Base-by-base conservation (phyloP, 208 protist species). In the Angomonas ambiguus region DNA sequence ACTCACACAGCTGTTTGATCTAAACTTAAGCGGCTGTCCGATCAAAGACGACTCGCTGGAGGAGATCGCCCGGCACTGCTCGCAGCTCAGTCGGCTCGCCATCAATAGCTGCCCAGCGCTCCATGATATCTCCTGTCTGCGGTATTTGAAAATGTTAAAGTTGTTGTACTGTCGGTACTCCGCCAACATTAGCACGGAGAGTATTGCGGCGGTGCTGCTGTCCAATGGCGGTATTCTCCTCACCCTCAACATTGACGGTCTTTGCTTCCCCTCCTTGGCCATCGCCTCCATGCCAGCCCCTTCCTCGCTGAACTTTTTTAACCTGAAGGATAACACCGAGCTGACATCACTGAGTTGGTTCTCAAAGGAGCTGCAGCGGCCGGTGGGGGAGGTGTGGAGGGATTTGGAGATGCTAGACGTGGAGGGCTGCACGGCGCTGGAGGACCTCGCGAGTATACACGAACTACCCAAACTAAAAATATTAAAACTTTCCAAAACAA, bases 101-200 rank as follows among this genome's bases (percentile, higher is more conserved):
- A 86, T 89, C 70, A 89, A 89, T 74, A 89, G 83, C 74, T 89
- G 83, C 68, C 74, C 76, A 1, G 57, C 74, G 5, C 55, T 89
- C 42, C 83, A 79, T 1, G 74, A 74, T 55, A 67, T 89, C 31
- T 69, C 76, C 16, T 73, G 67, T 33, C 31, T 82, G 33, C 60
- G 56, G 16, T 82, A 82, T 45, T 62, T 89, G 30, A 72, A 69
- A 57, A 77, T 86, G 72, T 72, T 89, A n/a, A 85, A 84, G 56
- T 69, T 89, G 61, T 68, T 89, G 25, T 89, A 89, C 74, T 89
- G 83, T 72, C 83, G 83, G 69, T 89, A 86, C 72, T 85, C 83
- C 22, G 83, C 68, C 35, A 80, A 86, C 71, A 89, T 89, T 62
- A 62, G 64, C 22, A 77, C 77, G 10, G 62, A 53, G 28, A 83